Evolutionary conservation across 805 yeast species (phyloP).

Genomic region (Candida coleopterorum): DNA sequence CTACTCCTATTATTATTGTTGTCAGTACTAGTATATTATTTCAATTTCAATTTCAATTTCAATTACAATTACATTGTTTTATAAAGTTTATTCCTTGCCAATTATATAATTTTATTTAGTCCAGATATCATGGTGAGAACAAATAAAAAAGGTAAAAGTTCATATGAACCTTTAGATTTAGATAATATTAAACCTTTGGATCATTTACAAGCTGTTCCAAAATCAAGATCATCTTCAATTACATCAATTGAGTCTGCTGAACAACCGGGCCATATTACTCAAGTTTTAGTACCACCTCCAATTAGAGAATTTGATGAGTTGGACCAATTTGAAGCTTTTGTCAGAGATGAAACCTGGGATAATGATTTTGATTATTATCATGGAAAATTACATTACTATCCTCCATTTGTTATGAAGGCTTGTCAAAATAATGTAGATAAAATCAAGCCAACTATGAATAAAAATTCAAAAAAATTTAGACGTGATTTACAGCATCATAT

Average conservation of each 20-base stretch:
- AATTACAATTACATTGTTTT: too few relatives aligned
- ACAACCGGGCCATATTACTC: conserved; percentile 17
- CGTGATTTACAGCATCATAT: conserved; percentile 74
- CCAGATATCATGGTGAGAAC: conserved; percentile 8
- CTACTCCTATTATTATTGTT: too few relatives aligned
- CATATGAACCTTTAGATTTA: conserved; percentile 27
- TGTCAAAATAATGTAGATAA: conserved; percentile 67
- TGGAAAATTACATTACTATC: conserved; percentile 62
- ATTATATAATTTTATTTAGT: background rate
- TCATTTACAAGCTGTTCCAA: conserved; percentile 36
- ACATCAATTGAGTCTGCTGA: conserved; percentile 36
- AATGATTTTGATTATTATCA: conserved; percentile 67
- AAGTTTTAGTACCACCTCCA: conserved; percentile 36
- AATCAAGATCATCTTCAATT: conserved; percentile 34
- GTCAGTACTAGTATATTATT: too few relatives aligned
- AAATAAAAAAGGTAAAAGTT: conserved; percentile 24
- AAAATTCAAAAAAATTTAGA: conserved; percentile 65
- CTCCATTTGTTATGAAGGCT: conserved; percentile 67
- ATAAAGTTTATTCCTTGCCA: too few relatives aligned
- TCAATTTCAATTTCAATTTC: too few relatives aligned
- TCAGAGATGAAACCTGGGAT: conserved; percentile 72
- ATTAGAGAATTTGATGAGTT: conserved; percentile 56
- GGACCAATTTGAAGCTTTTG: conserved; percentile 55
- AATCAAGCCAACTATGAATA: conserved; percentile 66
- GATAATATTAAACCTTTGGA: conserved; percentile 35